Evolutionary conservation across 2,329 filamentous ascomycete species (phyloP).

Genomic region (Rhinocladiella mackenziei): DNA sequence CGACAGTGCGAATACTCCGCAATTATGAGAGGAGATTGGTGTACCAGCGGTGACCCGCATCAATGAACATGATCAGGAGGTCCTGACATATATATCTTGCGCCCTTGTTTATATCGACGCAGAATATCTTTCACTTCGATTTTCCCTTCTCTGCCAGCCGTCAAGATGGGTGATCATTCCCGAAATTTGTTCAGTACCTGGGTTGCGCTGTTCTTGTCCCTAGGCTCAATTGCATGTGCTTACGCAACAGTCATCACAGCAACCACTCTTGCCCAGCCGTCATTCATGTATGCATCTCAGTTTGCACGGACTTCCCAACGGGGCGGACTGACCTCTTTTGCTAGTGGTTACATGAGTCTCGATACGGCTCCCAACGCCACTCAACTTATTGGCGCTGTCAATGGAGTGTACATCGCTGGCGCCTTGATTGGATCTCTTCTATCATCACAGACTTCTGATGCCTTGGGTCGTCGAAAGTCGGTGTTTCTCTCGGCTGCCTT

Average conservation of each 20-base stretch:
- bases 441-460: conserved; percentile 1
- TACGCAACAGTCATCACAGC: conserved; percentile 17
- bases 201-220: conserved; percentile 16
- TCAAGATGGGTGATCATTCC: conserved; percentile 9
- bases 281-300: conserved; percentile 36
- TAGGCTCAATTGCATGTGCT: conserved; percentile 17
- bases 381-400: conserved; percentile 8
- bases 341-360: conserved; percentile 9
- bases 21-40: too few species aligned
- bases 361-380: conserved; percentile 8
- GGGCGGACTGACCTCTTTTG: neutral
- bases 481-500: conserved; percentile 36
- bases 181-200: conserved; percentile 13
- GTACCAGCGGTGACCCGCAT: too few species aligned
- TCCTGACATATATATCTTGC: neutral
- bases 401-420: conserved; percentile 21
- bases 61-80: too few species aligned
- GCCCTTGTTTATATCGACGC: neutral
- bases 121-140: neutral
- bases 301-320: neutral
- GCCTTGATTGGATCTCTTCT: conserved; percentile 12
- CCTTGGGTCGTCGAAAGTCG: conserved; percentile 38
- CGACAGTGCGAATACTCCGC: too few species aligned
- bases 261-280: conserved; percentile 37
- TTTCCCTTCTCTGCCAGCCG: neutral